Conservation (phyloP, 2,329 filamentous ascomycete genomes). For the Nectriaceae sp. region DNA sequence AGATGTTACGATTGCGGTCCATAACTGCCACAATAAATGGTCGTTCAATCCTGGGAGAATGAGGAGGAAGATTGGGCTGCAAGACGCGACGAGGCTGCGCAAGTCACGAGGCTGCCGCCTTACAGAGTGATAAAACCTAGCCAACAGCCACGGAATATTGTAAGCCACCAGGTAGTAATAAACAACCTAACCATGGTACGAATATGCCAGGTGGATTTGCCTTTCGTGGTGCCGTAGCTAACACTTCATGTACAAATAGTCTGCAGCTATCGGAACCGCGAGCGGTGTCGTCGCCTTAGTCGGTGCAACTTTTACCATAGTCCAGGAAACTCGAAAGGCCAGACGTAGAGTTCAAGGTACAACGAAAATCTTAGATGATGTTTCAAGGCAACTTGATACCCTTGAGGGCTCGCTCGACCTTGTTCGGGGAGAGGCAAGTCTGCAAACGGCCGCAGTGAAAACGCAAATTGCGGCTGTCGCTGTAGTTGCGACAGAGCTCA, state of each 20-base stretch:
- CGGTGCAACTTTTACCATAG: neutral
- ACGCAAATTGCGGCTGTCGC: neutral
- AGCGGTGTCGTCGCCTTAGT: neutral
- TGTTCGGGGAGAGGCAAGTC: neutral
- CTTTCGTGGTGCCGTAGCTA: neutral
- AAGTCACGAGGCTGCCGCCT: neutral
- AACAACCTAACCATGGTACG: neutral
- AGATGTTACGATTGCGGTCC: neutral
- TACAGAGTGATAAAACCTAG: neutral
- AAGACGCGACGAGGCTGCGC: neutral
- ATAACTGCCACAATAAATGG: neutral
- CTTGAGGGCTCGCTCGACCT: neutral
- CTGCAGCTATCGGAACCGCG: neutral
- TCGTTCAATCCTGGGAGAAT: neutral
- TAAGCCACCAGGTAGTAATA: neutral
- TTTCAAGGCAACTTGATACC: neutral
- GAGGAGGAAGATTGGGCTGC: neutral
- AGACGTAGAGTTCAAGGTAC: neutral
- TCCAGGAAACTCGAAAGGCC: neutral
- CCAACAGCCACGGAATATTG: neutral
- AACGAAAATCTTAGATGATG: neutral
- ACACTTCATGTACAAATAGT: neutral
- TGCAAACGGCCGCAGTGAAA: neutral
- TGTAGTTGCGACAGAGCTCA: neutral
- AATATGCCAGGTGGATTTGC: neutral